A percentile compares a stretch with the other conserved stretches of the same genome.
Evolutionary conservation across 2,329 filamentous ascomycete genomes (phyloP).

Genomic region (Botrytis squamosa): DNA sequence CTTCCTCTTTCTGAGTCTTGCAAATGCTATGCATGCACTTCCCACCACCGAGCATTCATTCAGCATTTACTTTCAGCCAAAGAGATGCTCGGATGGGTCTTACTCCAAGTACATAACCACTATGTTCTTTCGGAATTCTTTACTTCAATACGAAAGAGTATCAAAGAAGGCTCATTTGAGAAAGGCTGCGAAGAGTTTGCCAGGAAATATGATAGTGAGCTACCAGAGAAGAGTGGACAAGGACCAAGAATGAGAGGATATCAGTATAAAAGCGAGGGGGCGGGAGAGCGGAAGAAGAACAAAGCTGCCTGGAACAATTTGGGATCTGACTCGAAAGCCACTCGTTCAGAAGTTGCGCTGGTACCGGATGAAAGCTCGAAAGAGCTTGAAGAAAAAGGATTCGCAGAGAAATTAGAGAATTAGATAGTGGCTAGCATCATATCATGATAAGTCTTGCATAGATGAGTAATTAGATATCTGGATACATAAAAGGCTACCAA

Average conservation of each 20-base stretch:
- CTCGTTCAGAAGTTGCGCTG: slow-evolving; percentile 35
- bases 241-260: slow-evolving; percentile 81
- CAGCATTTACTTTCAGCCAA: slow-evolving; percentile 85
- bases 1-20: slow-evolving; percentile 64
- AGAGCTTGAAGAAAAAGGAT: slow-evolving; percentile 55
- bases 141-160: slow-evolving; percentile 61
- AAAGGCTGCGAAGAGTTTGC: slow-evolving; percentile 46
- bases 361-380: slow-evolving; percentile 51
- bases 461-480: not conserved
- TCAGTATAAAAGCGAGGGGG: slow-evolving; percentile 68
- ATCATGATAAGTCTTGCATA: not conserved
- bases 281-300: slow-evolving; percentile 66
- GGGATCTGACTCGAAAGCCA: slow-evolving; percentile 30
- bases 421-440: not conserved
- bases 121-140: slow-evolving; percentile 73
- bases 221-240: slow-evolving; percentile 73
- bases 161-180: slow-evolving; percentile 61
- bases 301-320: slow-evolving; percentile 61
- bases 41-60: slow-evolving; percentile 83
- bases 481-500: not conserved
- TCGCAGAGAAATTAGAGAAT: slow-evolving; percentile 46
- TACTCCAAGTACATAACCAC: slow-evolving; percentile 92
- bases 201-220: slow-evolving; percentile 61
- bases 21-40: slow-evolving; percentile 77
- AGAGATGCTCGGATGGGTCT: slow-evolving; percentile 94